phyloP scores from a whole-genome alignment of 345 rosid species.

The Eucalyptus guilfoylei region DNA sequence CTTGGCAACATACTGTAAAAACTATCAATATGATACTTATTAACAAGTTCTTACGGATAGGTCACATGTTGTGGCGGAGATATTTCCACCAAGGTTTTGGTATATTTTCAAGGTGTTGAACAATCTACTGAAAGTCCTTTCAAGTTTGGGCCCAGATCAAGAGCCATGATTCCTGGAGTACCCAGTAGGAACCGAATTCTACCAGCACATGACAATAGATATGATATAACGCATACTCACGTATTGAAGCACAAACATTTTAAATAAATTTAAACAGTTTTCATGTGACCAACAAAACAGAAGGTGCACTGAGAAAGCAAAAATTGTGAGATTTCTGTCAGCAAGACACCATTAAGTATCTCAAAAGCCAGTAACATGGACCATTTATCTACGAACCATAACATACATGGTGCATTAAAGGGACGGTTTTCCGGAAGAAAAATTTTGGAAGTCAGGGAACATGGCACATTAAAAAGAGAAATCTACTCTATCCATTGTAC shows the following conservation, averaged over 20 bases:
- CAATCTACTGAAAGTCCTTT: slow-evolving; percentile 82
- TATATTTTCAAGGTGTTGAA: slow-evolving; percentile 78
- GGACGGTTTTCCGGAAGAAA: fast-evolving
- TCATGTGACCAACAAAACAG: not conserved
- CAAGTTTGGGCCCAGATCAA: slow-evolving; percentile 78
- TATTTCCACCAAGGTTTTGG: slow-evolving; percentile 86
- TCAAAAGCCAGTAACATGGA: no score
- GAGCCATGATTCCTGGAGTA: slow-evolving; percentile 97
- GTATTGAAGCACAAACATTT: slow-evolving; percentile 57
- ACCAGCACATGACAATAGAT: slow-evolving; percentile 96
- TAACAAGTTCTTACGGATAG: slow-evolving; percentile 50
- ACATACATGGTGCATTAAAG: not conserved
- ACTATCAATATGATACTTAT: not conserved
- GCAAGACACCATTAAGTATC: not conserved
- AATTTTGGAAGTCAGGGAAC: not conserved
- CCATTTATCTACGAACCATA: no score
- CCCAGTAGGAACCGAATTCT: slow-evolving; percentile 86
- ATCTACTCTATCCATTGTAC: not conserved
- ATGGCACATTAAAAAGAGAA: not conserved
- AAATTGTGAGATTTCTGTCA: not conserved
- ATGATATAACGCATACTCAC: slow-evolving; percentile 89
- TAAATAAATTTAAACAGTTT: not conserved
- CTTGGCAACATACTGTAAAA: not conserved
- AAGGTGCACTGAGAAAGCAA: not conserved
- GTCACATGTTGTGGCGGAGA: slow-evolving; percentile 79